Percentiles rank a stretch among this genome's conserved stretches.
These are phyloP conservation scores for Saccharomyces kudriavzevii DNA, from an alignment of 805 yeast genomes.

Conservation along the genomic window DNA sequence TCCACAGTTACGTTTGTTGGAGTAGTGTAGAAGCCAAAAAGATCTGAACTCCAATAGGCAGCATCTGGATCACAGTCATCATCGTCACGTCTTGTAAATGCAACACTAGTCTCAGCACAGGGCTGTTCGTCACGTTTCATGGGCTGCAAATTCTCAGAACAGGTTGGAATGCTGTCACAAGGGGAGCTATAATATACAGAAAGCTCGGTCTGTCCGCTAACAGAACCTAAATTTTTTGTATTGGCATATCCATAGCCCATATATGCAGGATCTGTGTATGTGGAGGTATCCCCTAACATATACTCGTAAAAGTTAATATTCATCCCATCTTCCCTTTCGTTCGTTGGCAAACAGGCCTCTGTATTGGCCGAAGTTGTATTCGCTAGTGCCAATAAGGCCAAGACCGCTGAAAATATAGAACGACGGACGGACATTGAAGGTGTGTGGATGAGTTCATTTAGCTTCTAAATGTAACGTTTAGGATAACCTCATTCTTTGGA, in stretches of 20 bases:
- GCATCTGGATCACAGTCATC: not conserved
- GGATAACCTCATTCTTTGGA: not conserved
- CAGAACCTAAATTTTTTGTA: not conserved
- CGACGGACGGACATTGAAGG: not conserved
- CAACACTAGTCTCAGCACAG: not conserved
- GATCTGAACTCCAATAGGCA: not conserved
- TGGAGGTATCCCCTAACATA: not conserved
- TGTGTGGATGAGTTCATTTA: not conserved
- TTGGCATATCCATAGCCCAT: not conserved
- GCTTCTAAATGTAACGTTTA: not conserved
- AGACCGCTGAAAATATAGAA: not conserved
- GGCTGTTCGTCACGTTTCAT: not conserved
- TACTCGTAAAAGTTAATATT: not conserved
- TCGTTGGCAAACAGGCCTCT: not conserved
- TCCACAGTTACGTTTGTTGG: conserved; percentile 12
- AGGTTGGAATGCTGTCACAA: not conserved
- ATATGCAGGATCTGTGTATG: not conserved
- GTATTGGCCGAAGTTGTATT: not conserved
- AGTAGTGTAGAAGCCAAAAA: conserved; percentile 8
- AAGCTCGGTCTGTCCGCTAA: not conserved
- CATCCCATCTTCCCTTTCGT: not conserved
- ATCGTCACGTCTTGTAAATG: not conserved
- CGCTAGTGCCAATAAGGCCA: not conserved
- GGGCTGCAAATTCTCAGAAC: not conserved
- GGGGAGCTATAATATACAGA: not conserved